Evolutionary conservation across 2,329 filamentous ascomycete species (phyloP).

Genomic region (Ceratocystis colombiana): DNA sequence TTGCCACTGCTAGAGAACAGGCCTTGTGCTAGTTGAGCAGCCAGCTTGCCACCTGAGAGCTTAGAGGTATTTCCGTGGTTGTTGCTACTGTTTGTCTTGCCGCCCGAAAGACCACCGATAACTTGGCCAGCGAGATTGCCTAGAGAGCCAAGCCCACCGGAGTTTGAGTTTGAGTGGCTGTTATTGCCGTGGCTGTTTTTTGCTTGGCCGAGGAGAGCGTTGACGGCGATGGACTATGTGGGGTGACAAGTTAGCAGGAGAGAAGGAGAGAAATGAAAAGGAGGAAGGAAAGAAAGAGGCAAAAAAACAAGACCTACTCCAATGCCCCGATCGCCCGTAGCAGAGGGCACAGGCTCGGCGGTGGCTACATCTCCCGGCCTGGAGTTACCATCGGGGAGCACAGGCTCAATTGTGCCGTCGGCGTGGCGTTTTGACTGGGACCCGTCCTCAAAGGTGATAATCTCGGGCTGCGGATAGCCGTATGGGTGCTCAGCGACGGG

Average conservation of each 20-base stretch:
- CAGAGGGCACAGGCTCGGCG: conserved; percentile 34
- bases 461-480: conserved; percentile 39
- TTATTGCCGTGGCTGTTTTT: conserved; percentile 36
- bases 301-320: conserved; percentile 43
- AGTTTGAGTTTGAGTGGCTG: conserved; percentile 32
- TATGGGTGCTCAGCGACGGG: conserved; percentile 52
- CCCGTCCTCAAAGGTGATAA: conserved; percentile 54
- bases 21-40: conserved; percentile 47
- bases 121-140: conserved; percentile 42
- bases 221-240: conserved; percentile 49
- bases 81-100: conserved; percentile 29
- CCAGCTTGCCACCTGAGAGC: conserved; percentile 41
- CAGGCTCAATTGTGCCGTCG: conserved; percentile 52
- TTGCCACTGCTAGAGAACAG: conserved; percentile 40
- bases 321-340: conserved; percentile 50
- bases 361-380: conserved; percentile 34
- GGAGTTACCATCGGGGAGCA: conserved; percentile 40
- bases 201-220: conserved; percentile 44
- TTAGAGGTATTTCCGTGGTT: conserved; percentile 32
- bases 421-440: conserved; percentile 51
- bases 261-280: conserved; percentile 27
- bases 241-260: conserved; percentile 7
- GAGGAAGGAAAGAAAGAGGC: conserved; percentile 23
- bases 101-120: conserved; percentile 34
- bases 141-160: conserved; percentile 39